Evolutionary conservation across 2,329 filamentous ascomycete species (phyloP).

Genomic region (Hypoxylon sp.): DNA sequence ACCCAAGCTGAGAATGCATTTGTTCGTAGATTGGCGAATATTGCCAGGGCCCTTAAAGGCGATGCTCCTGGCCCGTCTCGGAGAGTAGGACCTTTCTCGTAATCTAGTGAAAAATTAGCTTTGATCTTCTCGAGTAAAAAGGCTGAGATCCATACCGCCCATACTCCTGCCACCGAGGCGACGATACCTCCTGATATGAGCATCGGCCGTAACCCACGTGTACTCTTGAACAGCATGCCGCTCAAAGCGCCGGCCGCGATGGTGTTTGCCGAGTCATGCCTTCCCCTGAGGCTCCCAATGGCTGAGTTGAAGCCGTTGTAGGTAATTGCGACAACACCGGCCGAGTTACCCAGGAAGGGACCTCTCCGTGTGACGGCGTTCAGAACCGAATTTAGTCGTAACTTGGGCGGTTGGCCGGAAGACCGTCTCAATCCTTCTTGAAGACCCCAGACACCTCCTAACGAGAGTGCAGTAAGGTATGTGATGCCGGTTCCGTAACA

Average conservation of each 20-base stretch:
- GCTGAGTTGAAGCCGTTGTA: constrained; percentile 94
- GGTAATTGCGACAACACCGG: constrained; percentile 92
- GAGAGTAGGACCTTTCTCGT: constrained; percentile 41
- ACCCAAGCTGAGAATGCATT: constrained; percentile 21
- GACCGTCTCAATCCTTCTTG: constrained; percentile 86
- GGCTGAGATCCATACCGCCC: constrained; percentile 75
- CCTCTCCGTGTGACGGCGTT: constrained; percentile 94
- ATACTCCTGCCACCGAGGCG: constrained; percentile 81
- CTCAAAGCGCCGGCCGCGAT: constrained; percentile 84
- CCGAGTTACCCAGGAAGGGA: constrained; percentile 95
- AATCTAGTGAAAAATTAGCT: constrained; percentile 42
- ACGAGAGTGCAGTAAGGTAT: constrained; percentile 83
- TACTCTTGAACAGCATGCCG: constrained; percentile 97
- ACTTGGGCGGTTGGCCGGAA: constrained; percentile 81
- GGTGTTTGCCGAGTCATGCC: constrained; percentile 91
- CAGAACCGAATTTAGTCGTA: constrained; percentile 91
- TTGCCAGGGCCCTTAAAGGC: constrained; percentile 33
- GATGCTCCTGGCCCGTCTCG: constrained; percentile 34
- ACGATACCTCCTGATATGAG: constrained; percentile 92
- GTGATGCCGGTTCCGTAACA: constrained; percentile 97
- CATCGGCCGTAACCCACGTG: constrained; percentile 88
- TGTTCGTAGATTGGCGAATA: constrained; percentile 7
- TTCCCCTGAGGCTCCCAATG: constrained; percentile 79
- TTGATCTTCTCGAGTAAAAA: constrained; percentile 9
- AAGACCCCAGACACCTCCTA: constrained; percentile 92